A percentile compares a stretch with the other conserved stretches of the same genome.
Evolutionary conservation across 1,139 yeast species (phyloP).

Genomic region (Debaryomyces robertsiae): DNA sequence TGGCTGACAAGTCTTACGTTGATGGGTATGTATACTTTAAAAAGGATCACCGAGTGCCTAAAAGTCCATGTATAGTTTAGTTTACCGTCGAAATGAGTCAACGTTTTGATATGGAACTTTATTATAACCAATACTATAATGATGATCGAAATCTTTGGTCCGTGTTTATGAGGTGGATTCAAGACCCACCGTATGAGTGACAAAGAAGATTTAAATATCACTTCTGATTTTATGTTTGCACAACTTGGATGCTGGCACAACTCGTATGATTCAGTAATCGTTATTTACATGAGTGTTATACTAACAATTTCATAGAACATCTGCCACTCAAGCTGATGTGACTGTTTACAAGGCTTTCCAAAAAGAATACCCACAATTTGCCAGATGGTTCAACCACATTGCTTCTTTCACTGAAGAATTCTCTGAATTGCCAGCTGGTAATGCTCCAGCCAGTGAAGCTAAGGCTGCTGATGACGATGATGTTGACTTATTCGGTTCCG

Average conservation of each 20-base stretch:
- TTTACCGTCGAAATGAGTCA: neutral
- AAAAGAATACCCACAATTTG: constrained; percentile 86
- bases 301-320: constrained; percentile 52
- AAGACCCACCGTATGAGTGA: constrained; percentile 94
- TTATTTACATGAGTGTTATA: constrained; percentile 14
- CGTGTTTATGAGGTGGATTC: constrained; percentile 95
- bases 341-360: constrained; percentile 94
- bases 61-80: constrained; percentile 2
- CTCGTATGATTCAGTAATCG: constrained; percentile 1
- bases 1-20: constrained; percentile 90
- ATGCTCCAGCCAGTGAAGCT: constrained; percentile 56
- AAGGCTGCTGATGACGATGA: constrained; percentile 81
- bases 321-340: constrained; percentile 96
- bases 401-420: constrained; percentile 89
- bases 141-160: constrained; percentile 85
- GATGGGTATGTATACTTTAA: constrained; percentile 74
- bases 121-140: constrained; percentile 25
- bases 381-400: constrained; percentile 99
- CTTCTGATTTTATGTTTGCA: constrained; percentile 30
- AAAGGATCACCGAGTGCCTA: constrained; percentile 1
- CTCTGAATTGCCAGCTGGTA: constrained; percentile 79
- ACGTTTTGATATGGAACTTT: constrained; percentile 10
- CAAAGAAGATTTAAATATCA: constrained; percentile 56
- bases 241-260: neutral
- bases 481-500: constrained; percentile 93